Percentiles rank a stretch among this genome's conserved stretches.
Conservation (phyloP, 306 rosid genomes). For the Prunus campanulata region DNA sequence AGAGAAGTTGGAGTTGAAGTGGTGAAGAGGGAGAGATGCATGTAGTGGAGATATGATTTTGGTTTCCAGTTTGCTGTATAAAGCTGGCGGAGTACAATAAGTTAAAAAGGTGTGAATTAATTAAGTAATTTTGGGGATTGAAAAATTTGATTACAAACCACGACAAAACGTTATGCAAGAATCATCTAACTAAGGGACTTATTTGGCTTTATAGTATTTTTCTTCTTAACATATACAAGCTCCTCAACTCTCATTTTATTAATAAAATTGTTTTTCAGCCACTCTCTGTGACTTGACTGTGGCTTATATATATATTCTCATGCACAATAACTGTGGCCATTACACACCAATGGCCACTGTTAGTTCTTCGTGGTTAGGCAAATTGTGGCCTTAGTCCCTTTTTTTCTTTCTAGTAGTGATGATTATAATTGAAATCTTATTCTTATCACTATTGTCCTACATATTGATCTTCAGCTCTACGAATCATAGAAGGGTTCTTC, state of each 20-base stretch:
- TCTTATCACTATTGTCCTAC: neutral
- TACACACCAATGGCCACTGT: no score
- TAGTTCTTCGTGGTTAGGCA: no score
- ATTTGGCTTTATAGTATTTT: neutral
- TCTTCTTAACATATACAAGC: neutral
- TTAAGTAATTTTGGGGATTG: neutral
- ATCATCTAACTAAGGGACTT: no score
- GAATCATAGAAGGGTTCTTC: no score
- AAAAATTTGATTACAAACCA: no score
- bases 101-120: neutral
- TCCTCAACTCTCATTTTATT: neutral
- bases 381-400: no score
- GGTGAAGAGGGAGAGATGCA: slow-evolving; percentile 11
- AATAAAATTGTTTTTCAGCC: neutral
- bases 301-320: no score
- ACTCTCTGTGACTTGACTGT: no score
- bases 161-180: no score
- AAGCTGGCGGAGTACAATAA: neutral
- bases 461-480: neutral
- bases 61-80: slow-evolving; percentile 1
- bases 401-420: no score
- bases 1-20: neutral
- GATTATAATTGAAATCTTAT: neutral
- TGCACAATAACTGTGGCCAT: no score
- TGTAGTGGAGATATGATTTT: neutral